Percentiles rank a stretch among this genome's conserved stretches.
Conservation (phyloP, 306 rosid species). For the Nissolia schottii region DNA sequence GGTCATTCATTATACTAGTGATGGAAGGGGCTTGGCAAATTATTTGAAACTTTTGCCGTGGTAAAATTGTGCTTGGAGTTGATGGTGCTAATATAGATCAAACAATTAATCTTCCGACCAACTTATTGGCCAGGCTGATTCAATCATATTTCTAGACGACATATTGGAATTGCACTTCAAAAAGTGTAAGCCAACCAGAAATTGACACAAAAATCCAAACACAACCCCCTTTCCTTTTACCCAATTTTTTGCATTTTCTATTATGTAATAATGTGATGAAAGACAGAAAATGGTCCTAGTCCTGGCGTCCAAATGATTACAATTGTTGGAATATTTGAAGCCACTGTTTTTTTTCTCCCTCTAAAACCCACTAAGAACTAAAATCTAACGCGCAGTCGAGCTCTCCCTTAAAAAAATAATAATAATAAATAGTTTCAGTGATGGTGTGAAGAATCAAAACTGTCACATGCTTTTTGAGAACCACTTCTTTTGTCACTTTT, state of each 20-base stretch:
- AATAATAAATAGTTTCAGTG: too few relatives aligned
- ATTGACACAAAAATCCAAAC: not conserved
- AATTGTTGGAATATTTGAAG: conserved; percentile 12
- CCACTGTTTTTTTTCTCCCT: conserved; percentile 1
- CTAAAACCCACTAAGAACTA: not conserved
- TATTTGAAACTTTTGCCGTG: not conserved
- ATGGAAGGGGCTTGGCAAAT: not conserved
- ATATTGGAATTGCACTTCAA: not conserved
- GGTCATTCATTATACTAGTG: not conserved
- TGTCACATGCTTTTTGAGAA: conserved; percentile 39
- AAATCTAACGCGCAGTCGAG: not conserved
- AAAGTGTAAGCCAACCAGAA: not conserved
- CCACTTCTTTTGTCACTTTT: not conserved
- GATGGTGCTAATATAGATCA: not conserved
- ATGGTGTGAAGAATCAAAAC: conserved; percentile 25
- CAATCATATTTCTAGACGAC: not conserved
- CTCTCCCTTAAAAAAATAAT: too few relatives aligned
- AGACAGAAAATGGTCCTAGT: conserved; percentile 1
- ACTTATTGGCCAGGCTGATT: not conserved
- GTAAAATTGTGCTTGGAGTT: not conserved
- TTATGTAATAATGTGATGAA: not conserved
- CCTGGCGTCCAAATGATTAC: conserved; percentile 23
- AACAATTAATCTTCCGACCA: not conserved
- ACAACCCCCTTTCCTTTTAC: not conserved
- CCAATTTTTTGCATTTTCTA: not conserved